Evolutionary conservation across 805 yeast genomes (phyloP).

Genomic region (Yarrowia deformans): DNA sequence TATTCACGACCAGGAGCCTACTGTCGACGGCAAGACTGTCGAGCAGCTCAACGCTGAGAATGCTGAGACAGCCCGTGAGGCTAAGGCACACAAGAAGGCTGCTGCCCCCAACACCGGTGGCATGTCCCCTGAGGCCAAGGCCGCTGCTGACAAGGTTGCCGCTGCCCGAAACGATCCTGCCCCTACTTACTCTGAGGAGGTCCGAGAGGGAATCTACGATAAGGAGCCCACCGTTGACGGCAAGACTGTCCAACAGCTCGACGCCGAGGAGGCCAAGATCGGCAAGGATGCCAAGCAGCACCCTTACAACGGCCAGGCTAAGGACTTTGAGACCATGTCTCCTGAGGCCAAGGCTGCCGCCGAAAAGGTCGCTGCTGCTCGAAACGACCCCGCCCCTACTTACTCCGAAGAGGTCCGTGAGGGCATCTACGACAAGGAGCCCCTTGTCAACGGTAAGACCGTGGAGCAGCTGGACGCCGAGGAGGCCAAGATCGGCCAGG

Average conservation of each 20-base stretch:
- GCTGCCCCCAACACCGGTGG: neutral
- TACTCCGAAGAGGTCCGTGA: slow-evolving; percentile 23
- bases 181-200: slow-evolving; percentile 31
- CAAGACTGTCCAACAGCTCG: slow-evolving; percentile 14
- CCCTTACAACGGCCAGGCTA: too few relatives aligned
- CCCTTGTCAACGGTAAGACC: slow-evolving; percentile 18
- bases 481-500: slow-evolving; percentile 12
- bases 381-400: slow-evolving; percentile 8
- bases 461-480: slow-evolving; percentile 21
- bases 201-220: slow-evolving; percentile 3
- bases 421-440: slow-evolving; percentile 10
- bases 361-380: slow-evolving; percentile 22
- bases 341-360: slow-evolving; percentile 30
- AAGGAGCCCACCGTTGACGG: slow-evolving; percentile 24
- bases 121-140: slow-evolving; percentile 22
- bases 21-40: slow-evolving; percentile 21
- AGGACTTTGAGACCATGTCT: neutral
- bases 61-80: slow-evolving; percentile 5
- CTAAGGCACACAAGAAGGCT: slow-evolving; percentile 6
- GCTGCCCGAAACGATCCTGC: slow-evolving; percentile 7
- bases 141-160: slow-evolving; percentile 26
- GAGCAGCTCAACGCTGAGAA: slow-evolving; percentile 17
- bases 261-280: slow-evolving; percentile 25
- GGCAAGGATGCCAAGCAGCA: slow-evolving; percentile 5
- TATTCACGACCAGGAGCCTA: slow-evolving; percentile 10